Percentiles rank a stretch among this genome's conserved stretches.
Conservation (phyloP, 169 alveolate species). For the Plasmodium relictum region DNA sequence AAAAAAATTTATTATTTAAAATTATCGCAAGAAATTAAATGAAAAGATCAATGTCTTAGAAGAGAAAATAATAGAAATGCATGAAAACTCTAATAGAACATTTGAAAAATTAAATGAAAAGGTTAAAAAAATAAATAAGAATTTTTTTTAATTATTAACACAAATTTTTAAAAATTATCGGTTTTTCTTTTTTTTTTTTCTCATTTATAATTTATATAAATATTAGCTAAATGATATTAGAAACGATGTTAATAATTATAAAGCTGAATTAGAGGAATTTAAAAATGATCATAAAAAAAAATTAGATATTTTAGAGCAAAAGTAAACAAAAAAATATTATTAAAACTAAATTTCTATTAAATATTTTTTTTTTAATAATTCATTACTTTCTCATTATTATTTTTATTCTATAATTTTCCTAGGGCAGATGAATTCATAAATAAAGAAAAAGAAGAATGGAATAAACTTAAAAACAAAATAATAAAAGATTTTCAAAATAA, state of each 20-base stretch:
- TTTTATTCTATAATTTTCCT: neutral
- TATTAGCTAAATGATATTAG: constrained; percentile 63
- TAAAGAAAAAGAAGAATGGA: constrained; percentile 74
- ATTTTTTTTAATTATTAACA: neutral
- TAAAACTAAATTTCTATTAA: no score
- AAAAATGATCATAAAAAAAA: constrained; percentile 57
- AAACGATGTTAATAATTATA: constrained; percentile 57
- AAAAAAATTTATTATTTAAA: neutral
- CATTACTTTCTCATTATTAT: neutral
- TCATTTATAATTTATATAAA: neutral
- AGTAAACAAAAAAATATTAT: constrained; percentile 21
- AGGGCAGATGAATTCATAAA: constrained; percentile 71
- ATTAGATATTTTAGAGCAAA: constrained; percentile 34
- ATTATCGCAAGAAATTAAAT: constrained; percentile 32
- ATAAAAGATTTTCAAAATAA: constrained; percentile 67
- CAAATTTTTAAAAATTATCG: neutral
- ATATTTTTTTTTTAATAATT: no score
- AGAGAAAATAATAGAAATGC: constrained; percentile 66
- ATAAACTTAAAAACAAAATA: constrained; percentile 48
- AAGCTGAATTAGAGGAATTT: constrained; percentile 62
- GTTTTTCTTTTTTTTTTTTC: neutral
- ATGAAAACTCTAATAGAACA: constrained; percentile 67
- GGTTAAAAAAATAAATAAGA: constrained; percentile 14
- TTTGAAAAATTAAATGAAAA: constrained; percentile 74
- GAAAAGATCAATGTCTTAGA: constrained; percentile 47